Conservation (phyloP, 164 flowering plant genomes). For the Magnolia sinica region DNA sequence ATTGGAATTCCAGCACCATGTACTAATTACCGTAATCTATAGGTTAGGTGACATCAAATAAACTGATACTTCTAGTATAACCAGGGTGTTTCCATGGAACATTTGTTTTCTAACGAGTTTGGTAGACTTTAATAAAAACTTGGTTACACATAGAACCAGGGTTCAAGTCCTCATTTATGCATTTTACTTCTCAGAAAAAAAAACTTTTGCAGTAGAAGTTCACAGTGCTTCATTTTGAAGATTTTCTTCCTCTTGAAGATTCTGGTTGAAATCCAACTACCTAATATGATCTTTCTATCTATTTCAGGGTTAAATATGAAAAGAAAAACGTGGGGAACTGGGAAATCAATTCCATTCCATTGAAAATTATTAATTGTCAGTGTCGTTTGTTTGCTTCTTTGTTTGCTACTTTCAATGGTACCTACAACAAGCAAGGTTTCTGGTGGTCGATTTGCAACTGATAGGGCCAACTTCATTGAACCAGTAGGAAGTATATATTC, state of each 20-base stretch:
- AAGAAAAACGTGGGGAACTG: constrained; percentile 18
- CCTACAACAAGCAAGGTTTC: constrained; percentile 37
- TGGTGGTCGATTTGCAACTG: constrained; percentile 27
- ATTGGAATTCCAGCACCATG: neutral
- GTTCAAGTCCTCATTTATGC: no score
- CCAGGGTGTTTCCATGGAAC: neutral
- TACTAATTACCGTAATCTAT: neutral
- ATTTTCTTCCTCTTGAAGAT: neutral
- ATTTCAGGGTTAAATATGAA: constrained; percentile 19
- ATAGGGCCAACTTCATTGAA: constrained; percentile 25
- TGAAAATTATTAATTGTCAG: neutral
- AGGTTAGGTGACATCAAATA: neutral
- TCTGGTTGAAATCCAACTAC: neutral
- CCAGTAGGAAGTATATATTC: constrained; percentile 32
- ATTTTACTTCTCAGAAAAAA: no score
- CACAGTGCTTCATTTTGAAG: neutral
- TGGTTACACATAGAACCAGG: no score
- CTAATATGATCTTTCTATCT: constrained; percentile 2
- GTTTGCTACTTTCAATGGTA: constrained; percentile 37
- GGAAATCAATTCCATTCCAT: constrained; percentile 9
- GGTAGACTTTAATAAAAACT: no score
- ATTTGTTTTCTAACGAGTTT: neutral
- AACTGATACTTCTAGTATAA: constrained; percentile 4
- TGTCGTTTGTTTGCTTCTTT: constrained; percentile 8
- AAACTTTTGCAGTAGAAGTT: no score